phyloP scores from a whole-genome alignment of 2,329 filamentous ascomycete species.

The Bimuria novae-zelandiae region DNA sequence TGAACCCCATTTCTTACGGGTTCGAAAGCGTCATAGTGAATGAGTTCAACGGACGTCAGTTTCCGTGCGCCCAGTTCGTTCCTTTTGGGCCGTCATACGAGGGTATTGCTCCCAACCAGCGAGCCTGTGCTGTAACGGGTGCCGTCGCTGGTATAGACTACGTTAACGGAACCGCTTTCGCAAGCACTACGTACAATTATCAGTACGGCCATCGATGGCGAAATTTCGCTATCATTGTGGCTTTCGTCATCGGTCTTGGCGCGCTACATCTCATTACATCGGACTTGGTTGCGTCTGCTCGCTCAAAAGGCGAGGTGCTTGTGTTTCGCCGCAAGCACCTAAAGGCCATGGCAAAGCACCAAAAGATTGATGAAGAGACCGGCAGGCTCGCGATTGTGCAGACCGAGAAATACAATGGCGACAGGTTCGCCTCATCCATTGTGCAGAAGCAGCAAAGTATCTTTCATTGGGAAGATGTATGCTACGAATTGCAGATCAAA shows the following conservation, averaged over 20 bases:
- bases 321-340: constrained; percentile 49
- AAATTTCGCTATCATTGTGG: constrained; percentile 49
- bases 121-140: constrained; percentile 64
- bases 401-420: constrained; percentile 32
- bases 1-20: constrained; percentile 67
- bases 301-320: constrained; percentile 57
- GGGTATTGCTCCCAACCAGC: constrained; percentile 54
- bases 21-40: constrained; percentile 73
- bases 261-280: constrained; percentile 50
- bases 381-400: constrained; percentile 35
- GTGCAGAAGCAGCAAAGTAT: constrained; percentile 63
- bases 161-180: no score
- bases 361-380: constrained; percentile 41
- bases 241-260: constrained; percentile 56
- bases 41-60: constrained; percentile 66
- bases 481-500: constrained; percentile 81
- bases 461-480: constrained; percentile 85
- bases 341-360: constrained; percentile 29
- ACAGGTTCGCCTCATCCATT: constrained; percentile 32
- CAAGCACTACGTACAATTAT: constrained; percentile 60
- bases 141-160: constrained; percentile 63
- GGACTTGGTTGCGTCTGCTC: constrained; percentile 54
- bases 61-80: constrained; percentile 62
- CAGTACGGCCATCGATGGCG: constrained; percentile 65
- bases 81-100: constrained; percentile 57